These are phyloP conservation scores for Cytospora schulzeri DNA, from an alignment of 2,329 filamentous ascomycete genomes.

Conservation along the genomic window DNA sequence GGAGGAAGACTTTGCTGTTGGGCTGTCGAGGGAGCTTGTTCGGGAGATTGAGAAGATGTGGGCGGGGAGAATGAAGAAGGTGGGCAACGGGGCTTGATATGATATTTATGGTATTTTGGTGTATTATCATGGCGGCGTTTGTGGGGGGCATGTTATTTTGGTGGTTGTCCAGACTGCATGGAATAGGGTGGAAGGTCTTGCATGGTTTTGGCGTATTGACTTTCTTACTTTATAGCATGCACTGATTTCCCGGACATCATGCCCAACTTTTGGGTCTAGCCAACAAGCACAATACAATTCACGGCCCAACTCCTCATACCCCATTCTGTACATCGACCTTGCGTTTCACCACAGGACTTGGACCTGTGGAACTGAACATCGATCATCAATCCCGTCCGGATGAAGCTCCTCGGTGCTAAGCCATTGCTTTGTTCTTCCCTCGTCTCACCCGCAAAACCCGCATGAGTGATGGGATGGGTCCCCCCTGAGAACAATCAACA, in stretches of 20 bases:
- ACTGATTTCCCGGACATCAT: neutral
- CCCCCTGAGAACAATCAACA: neutral
- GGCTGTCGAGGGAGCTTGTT: neutral
- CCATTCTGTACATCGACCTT: neutral
- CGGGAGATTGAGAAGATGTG: neutral
- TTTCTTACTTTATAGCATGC: neutral
- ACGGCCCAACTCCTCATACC: neutral
- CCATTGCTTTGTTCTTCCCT: neutral
- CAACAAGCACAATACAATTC: neutral
- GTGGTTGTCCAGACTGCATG: neutral
- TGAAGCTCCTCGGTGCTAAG: neutral
- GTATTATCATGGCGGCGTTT: neutral
- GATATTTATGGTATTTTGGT: too few species aligned
- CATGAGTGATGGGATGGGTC: neutral
- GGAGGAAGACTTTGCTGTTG: neutral
- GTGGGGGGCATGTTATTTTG: neutral
- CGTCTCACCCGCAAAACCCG: neutral
- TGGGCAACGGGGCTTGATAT: neutral
- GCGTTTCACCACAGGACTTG: neutral
- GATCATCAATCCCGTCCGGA: neutral
- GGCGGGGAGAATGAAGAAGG: neutral
- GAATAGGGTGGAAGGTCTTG: too few species aligned
- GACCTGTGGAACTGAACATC: neutral
- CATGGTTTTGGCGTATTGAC: neutral
- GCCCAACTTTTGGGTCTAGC: neutral